Evolutionary conservation across 2,329 filamentous ascomycete species (phyloP), one percentile per base, ranked within the genome.

Genomic region (Metarhizium humberi): DNA sequence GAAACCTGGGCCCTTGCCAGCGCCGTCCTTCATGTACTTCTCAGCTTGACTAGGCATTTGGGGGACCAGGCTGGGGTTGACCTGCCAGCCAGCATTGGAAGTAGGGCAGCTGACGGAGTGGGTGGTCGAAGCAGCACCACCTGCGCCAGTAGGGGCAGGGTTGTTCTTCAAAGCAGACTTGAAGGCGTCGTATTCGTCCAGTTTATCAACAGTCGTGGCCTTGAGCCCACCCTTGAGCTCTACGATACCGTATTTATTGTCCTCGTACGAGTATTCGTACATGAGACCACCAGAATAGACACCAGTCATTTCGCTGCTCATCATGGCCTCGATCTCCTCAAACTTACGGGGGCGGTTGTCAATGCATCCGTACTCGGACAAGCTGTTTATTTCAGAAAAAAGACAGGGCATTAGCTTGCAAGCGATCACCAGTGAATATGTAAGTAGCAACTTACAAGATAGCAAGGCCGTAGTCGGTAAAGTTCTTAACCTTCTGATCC

Each of bases 271-370:
- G 78, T 96, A 99, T 74, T 97, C 92, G 75, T 96, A 99, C 71
- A 96, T 88, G 43, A 99, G 82, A 70, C 94, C 94, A 65, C 94
- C 94, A 45, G 92, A 96, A 81, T 96, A 97, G 65, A 96, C 91
- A 18, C 71, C 63, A 7, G 87, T 91, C 92, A 97, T 97, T 57
- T 96, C 70, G 20, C 72, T 73, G 72, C 77, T 82, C 86, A 96
- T 97, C 56, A 99, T 78, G 49, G 92, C 79, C 50, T 73, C 72
- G 53, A 96, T 74, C 75, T 96, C 92, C 57, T 84, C 78, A 66
- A 96, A 99, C 66, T 86, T 77, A 64, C 92, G 92, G 50, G 70
- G 69, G 57, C 77, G 82, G 78, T 89, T 91, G 68, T 81, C 87
- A 73, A 69, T 90, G 77, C 94, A 99, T 59, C 94, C 94, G 69